Percentiles rank a stretch among this genome's conserved stretches.
These are phyloP conservation scores for Chondrus crispus DNA, from an alignment of 23 red algal genomes.

Conservation along the genomic window DNA sequence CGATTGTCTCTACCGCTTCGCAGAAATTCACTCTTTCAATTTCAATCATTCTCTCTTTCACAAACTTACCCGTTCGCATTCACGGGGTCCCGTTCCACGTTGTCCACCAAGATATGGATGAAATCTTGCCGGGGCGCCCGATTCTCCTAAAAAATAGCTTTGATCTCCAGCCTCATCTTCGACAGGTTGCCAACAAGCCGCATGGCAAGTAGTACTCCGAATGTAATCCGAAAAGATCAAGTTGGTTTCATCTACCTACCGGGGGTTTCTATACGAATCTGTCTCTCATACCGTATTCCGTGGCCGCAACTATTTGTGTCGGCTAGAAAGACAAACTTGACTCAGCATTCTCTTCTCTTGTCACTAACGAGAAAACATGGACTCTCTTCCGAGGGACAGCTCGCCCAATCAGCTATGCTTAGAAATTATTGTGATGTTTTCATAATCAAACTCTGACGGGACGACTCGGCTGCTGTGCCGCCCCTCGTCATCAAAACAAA, in stretches of 20 bases:
- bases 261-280: neutral
- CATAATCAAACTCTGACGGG: neutral
- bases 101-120: slow-evolving; percentile 1
- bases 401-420: neutral
- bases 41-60: neutral
- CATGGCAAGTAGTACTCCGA: neutral
- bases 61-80: slow-evolving; percentile 2
- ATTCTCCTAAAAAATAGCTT: neutral
- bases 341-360: neutral
- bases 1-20: neutral
- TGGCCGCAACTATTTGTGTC: neutral
- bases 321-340: neutral
- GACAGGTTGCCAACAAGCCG: neutral
- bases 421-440: neutral
- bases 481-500: neutral
- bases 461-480: neutral
- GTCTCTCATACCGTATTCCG: neutral
- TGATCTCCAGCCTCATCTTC: neutral
- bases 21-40: neutral
- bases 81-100: neutral
- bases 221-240: neutral
- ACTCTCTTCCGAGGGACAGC: neutral
- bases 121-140: neutral
- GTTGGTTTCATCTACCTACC: neutral
- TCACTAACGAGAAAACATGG: neutral